Evolutionary conservation across 2,329 filamentous ascomycete species (phyloP).

Genomic region (Pseudogymnoascus sp.): DNA sequence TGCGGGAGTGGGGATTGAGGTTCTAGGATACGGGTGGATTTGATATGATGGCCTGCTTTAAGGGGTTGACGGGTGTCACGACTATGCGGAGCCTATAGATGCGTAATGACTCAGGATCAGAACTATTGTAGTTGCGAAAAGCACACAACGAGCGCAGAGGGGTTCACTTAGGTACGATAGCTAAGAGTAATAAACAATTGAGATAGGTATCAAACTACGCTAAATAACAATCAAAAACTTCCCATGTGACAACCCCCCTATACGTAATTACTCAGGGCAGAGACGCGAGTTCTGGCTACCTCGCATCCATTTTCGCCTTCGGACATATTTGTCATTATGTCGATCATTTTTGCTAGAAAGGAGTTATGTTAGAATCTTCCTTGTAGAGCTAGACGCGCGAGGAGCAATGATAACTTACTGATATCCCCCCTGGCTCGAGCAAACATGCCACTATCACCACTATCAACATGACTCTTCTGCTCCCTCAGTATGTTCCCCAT

Average conservation of each 20-base stretch:
- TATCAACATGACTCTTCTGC: conserved; percentile 24
- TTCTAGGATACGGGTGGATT: not conserved
- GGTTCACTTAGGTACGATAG: not conserved
- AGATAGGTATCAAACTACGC: conserved; percentile 13
- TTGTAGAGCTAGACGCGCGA: not conserved
- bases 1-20: not conserved
- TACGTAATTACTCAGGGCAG: conserved; percentile 46
- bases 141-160: not conserved
- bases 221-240: not conserved
- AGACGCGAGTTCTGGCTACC: conserved; percentile 50
- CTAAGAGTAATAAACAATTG: not conserved
- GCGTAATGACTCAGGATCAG: not conserved
- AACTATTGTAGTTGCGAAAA: not conserved
- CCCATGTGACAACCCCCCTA: not conserved
- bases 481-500: conserved; percentile 54
- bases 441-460: conserved; percentile 33
- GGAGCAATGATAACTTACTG: conserved; percentile 35
- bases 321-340: conserved; percentile 53
- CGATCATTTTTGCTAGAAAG: conserved; percentile 48
- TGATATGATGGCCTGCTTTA: not conserved
- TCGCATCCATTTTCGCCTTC: conserved; percentile 48
- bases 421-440: conserved; percentile 54
- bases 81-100: not conserved
- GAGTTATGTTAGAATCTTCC: conserved; percentile 1
- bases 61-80: not conserved